Base-by-base conservation (phyloP, 441 rosid genomes). In the Pelargonium myrrhifolium region DNA sequence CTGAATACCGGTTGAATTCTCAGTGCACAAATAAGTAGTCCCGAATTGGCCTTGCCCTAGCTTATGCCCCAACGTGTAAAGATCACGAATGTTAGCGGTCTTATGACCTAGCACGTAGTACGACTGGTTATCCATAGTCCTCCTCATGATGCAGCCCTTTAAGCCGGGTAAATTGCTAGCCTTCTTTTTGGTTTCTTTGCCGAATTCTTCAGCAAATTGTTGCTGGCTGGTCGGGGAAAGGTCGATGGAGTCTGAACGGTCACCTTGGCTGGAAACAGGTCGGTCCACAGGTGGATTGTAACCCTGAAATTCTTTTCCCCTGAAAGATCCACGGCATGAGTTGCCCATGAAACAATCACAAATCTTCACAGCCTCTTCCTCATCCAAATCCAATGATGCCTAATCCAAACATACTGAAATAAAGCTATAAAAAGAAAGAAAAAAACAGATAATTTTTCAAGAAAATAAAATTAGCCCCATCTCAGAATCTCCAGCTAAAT, bases 21-120 rank as follows among this genome's bases (percentile, higher is more conserved):
- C 90, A 26, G 83, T 58, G 69, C 99, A 94, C 0, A 92, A 80
- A 78, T 82, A 94, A 20, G 99, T 94, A 3, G 97, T 94, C 22
- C 99, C 98, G 63, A 94, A 94, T 80, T 94, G 99, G 15, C 99
- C 98, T 82, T 94, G 99, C 1, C 99, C 99, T 55, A 94, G 76
- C 80, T 94, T 94, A 72, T 91, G 79, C n/a, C 99, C 97, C 68
- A 93, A 83, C 76, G 87, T 89, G 58, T 78, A 93, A 2, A 85
- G 70, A 60, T 93, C 99, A 76, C 88, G 89, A 65, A 94, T 66
- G 72, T 92, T 91, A 68, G 81, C 93, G 0, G 97, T 86, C 72
- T 85, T 88, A 51, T 91, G 86, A 39, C 97, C 97, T 6, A 94
- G 68, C 0, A 94, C 96, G 4, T 78, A 88, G 70, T 82, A 88